Evolutionary conservation across 2,329 filamentous ascomycete genomes (phyloP), one percentile per base, ranked within the genome.

Genomic region (Blastomyces parvus): DNA sequence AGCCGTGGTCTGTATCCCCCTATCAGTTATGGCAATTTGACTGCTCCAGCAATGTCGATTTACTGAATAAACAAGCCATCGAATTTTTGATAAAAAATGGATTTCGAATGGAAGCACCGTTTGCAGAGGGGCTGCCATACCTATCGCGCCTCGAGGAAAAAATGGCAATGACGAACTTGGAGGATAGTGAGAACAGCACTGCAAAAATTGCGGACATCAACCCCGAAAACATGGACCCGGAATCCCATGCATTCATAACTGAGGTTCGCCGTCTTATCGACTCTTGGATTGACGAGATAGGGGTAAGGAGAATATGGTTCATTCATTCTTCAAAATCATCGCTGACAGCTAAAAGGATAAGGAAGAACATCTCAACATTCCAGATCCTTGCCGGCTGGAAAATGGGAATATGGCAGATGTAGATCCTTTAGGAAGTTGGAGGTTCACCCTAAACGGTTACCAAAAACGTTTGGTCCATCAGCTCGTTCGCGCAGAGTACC

Each of bases 381-480:
- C 77, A 3, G 73, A 74, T 17, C 69, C 74, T 3, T 66, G 65
- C 14, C 17, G 6, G 6, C 33, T 25, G 7, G 36, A 42, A 40
- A 25, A 7, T 38, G n/a, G 36, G 7, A 58, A 27, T 22, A 42
- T 8, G 22, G 55, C 36, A 40, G 48, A 44, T 55, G 55, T n/a
- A 40, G 48, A 44, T 55, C 55, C 14, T 53, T 61, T 62, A 67
- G 65, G 33, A 57, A 72, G 44, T 9, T 36, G 55, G 36, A 58
- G 33, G 13, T 58, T 40, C 14, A 17, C 5, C n/a, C 36, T 86
- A 33, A 84, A 80, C 64, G 79, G 80, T 0, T 88, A 83, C 67
- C 86, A 89, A 70, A 84, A 86, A 70, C 80, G 84, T 42, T 77
- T 89, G 6, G 80, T 89, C 0, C 84, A 89, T 69, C 86, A 88